phyloP scores from a whole-genome alignment of 306 rosid genomes.

The Prunus fruticosa region DNA sequence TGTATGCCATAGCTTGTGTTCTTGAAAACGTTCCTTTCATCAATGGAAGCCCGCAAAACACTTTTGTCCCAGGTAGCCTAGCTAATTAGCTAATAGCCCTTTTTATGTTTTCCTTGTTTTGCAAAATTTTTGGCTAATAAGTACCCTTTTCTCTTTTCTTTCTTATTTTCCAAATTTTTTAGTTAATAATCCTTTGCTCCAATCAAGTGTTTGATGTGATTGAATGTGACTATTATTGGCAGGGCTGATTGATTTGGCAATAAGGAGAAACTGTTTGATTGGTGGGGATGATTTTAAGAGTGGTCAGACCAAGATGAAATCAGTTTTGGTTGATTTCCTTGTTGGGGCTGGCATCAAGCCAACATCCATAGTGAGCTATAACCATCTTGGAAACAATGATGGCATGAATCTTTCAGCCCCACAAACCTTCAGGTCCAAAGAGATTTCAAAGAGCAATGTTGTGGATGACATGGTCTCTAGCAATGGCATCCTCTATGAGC shows the following conservation, averaged over 20 bases:
- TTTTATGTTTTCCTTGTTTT: background rate
- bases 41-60: slow-evolving; percentile 98
- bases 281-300: slow-evolving; percentile 99
- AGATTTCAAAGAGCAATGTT: slow-evolving; percentile 95
- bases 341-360: slow-evolving; percentile 99
- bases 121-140: background rate
- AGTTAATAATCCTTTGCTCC: too few relatives aligned
- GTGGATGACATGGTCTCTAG: slow-evolving; percentile 99
- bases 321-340: slow-evolving; percentile 95
- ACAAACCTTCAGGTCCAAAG: slow-evolving; percentile 96
- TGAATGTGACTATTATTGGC: background rate
- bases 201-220: background rate
- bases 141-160: background rate
- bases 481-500: slow-evolving; percentile 81
- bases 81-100: background rate
- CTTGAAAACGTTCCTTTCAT: slow-evolving; percentile 83
- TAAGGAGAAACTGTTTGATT: slow-evolving; percentile 71
- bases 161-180: background rate
- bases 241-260: slow-evolving; percentile 91
- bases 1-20: slow-evolving; percentile 83
- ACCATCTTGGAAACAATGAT: slow-evolving; percentile 96
- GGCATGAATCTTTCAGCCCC: slow-evolving; percentile 99
- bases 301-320: slow-evolving; percentile 98
- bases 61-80: slow-evolving; percentile 83
- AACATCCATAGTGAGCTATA: slow-evolving; percentile 97